These are phyloP conservation scores for Hypoxylon fragiforme DNA, from an alignment of 495 filamentous ascomycete species.

Conservation along the genomic window DNA sequence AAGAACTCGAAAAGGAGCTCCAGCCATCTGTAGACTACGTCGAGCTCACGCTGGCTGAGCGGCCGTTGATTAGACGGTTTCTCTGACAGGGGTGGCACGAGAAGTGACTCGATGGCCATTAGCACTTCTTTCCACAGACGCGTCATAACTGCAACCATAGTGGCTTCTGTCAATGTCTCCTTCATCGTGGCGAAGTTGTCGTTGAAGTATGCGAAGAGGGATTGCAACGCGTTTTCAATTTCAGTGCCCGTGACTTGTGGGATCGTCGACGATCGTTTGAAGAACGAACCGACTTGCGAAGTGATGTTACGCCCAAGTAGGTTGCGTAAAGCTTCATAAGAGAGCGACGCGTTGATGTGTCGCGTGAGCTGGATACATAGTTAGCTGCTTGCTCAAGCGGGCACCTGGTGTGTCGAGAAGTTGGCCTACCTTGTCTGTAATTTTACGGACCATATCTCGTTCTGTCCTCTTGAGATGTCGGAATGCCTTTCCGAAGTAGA, in stretches of 20 bases:
- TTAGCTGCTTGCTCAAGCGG: constrained; percentile 23
- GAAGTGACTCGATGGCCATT: constrained; percentile 81
- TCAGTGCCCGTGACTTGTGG: constrained; percentile 69
- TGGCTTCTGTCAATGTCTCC: constrained; percentile 85
- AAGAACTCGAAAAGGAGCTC: constrained; percentile 93
- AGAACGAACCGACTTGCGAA: constrained; percentile 79
- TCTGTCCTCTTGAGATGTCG: constrained; percentile 91
- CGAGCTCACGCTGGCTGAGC: constrained; percentile 85
- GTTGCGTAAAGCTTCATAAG: constrained; percentile 72
- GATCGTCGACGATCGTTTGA: constrained; percentile 54
- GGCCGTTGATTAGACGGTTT: constrained; percentile 89
- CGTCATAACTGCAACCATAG: constrained; percentile 98
- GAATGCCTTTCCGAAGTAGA: constrained; percentile 98
- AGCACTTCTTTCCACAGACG: constrained; percentile 98
- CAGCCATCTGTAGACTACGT: constrained; percentile 95
- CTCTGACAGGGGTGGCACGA: constrained; percentile 94
- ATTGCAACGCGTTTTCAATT: constrained; percentile 77
- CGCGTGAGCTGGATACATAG: constrained; percentile 69
- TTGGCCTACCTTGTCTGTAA: constrained; percentile 86
- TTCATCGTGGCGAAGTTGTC: constrained; percentile 99
- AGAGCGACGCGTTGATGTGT: constrained; percentile 90
- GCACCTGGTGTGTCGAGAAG: neutral
- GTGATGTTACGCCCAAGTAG: constrained; percentile 78
- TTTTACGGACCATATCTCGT: constrained; percentile 95
- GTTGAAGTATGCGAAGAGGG: constrained; percentile 95